Conservation (phyloP, 2,329 filamentous ascomycete genomes). For the Colletotrichum australisinense region DNA sequence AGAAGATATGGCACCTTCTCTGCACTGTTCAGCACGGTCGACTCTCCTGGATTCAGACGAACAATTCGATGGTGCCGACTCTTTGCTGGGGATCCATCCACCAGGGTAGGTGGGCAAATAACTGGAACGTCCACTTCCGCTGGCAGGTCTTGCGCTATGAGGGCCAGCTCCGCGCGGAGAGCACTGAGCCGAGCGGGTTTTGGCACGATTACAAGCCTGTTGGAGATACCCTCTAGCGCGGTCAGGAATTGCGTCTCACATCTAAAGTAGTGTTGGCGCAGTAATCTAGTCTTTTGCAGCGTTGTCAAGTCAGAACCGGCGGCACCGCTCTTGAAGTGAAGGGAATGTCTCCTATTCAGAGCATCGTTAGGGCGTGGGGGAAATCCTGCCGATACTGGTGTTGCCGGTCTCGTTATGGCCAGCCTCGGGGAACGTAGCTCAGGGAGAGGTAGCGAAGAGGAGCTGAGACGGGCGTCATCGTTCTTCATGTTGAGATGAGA, state of each 20-base stretch:
- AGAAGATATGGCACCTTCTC: constrained; percentile 87
- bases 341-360: constrained; percentile 70
- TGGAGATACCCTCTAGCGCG: constrained; percentile 85
- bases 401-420: constrained; percentile 62
- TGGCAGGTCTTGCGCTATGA: constrained; percentile 84
- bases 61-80: constrained; percentile 87
- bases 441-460: constrained; percentile 74
- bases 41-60: constrained; percentile 83
- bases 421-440: constrained; percentile 66
- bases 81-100: constrained; percentile 78
- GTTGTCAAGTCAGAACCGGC: constrained; percentile 71
- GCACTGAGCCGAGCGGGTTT: constrained; percentile 86
- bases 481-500: constrained; percentile 64
- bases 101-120: constrained; percentile 80
- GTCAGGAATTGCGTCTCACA: constrained; percentile 84
- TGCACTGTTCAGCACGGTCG: constrained; percentile 86
- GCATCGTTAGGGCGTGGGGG: constrained; percentile 57
- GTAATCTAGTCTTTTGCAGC: constrained; percentile 75
- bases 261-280: constrained; percentile 86
- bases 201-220: constrained; percentile 83
- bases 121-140: constrained; percentile 87
- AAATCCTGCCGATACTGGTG: constrained; percentile 68
- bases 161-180: constrained; percentile 80
- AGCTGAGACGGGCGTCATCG: constrained; percentile 73
- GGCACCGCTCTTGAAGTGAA: constrained; percentile 66